Evolutionary conservation across 169 alveolate species (phyloP), one percentile per base, ranked within the genome.

Genomic region (Theileria equi): DNA sequence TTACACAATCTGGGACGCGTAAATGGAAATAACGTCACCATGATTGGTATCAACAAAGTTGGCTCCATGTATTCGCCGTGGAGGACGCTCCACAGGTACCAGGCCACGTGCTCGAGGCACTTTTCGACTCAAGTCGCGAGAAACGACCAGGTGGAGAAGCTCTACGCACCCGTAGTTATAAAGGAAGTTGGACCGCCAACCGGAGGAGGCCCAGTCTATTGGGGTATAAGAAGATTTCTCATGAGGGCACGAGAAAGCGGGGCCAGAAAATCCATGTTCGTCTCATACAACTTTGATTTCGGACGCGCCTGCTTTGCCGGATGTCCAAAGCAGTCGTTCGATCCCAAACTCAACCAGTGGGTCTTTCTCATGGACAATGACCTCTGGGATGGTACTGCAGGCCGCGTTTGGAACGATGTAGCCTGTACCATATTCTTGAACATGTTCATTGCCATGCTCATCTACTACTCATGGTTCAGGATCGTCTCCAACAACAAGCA

Each of bases 301-400:
- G 60, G 62, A 35, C 43, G 92, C 35, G 82, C 88, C 48, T 49
- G 88, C 16, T 81, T 81, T 54, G 88, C 80, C 16, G 92, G 92
- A n/a, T 88, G 76, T 1, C 92, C 92, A 11, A 85, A 85, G 71
- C 78, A 68, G 40, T 81, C 81, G 13, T 85, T 67, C 55, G 92
- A 85, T 52, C 92, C 92, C 19, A 85, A 81, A 70, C 67, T 81
- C 57, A 85, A 85, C 80, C 88, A 81, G 60, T 70, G 83, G 72
- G 70, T 64, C 28, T 55, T 67, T 19, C 77, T 81, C 31, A 85
- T 85, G 92, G 92, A 85, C 50, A 85, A 85, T 63, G 92, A 85
- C 64, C 90, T 81, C 21, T 85, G 92, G 92, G 89, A 87, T 81
- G 92, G 92, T 6, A 58, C 78, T 16, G 92, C 88, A 11, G 88